These are phyloP conservation scores for Nemania diffusa DNA, from an alignment of 2,329 filamentous ascomycete species.

Conservation along the genomic window DNA sequence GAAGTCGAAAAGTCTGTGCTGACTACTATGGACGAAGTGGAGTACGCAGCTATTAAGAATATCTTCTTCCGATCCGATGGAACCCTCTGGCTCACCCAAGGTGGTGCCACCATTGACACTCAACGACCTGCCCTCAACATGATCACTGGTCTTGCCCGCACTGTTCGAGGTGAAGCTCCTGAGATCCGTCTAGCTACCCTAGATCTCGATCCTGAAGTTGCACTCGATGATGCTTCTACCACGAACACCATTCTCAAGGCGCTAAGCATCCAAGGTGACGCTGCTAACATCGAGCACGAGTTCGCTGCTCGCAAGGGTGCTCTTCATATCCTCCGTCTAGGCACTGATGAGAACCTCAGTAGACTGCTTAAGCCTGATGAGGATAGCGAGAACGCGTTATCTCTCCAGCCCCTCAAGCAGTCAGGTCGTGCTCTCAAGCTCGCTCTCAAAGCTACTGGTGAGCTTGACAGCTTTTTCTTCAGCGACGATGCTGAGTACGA, in stretches of 20 bases:
- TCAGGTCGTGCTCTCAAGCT: slow-evolving; percentile 43
- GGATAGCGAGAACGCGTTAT: slow-evolving; percentile 37
- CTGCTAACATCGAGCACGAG: slow-evolving; percentile 42
- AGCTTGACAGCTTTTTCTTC: slow-evolving; percentile 47
- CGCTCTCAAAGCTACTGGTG: slow-evolving; percentile 42
- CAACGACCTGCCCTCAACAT: slow-evolving; percentile 53
- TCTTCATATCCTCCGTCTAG: slow-evolving; percentile 41
- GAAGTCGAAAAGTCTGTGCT: slow-evolving; percentile 47
- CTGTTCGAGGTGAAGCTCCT: slow-evolving; percentile 58
- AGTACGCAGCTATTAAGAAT: slow-evolving; percentile 44
- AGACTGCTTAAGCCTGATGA: slow-evolving; percentile 42
- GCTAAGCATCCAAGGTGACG: slow-evolving; percentile 42
- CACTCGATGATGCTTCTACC: slow-evolving; percentile 45
- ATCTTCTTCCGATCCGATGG: slow-evolving; percentile 43
- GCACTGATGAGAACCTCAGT: slow-evolving; percentile 42
- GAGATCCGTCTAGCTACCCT: slow-evolving; percentile 57
- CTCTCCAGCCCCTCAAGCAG: slow-evolving; percentile 43
- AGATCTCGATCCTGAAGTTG: slow-evolving; percentile 55
- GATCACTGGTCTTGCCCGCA: slow-evolving; percentile 57
- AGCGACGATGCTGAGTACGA: slow-evolving; percentile 41
- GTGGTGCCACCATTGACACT: slow-evolving; percentile 42
- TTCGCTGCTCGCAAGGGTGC: slow-evolving; percentile 44
- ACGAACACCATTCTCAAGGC: slow-evolving; percentile 50
- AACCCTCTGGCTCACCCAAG: slow-evolving; percentile 44
- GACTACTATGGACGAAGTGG: slow-evolving; percentile 36